Percentiles rank a stretch among this genome's conserved stretches.
Evolutionary conservation across 225 moss, liverwort and hornwort genomes (phyloP).

Genomic region (Lunularia cruciata): DNA sequence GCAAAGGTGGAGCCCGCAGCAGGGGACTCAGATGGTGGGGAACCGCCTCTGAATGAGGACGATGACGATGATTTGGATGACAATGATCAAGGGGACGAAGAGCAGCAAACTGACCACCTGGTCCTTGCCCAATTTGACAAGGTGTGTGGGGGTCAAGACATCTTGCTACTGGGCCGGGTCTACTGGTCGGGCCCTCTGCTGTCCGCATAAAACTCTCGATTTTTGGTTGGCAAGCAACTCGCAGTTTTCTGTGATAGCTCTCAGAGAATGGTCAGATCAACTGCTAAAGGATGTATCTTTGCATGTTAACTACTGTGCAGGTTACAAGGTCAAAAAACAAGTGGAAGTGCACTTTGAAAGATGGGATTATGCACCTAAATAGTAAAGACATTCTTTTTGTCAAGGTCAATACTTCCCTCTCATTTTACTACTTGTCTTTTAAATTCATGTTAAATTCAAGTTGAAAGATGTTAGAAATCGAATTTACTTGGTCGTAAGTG

Average conservation of each 20-base stretch:
- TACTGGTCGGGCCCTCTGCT: too few species aligned
- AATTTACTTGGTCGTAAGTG: too few species aligned
- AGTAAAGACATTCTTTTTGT: slow-evolving; percentile 88
- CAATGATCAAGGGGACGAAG: slow-evolving; percentile 80
- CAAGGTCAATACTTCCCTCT: slow-evolving; percentile 48
- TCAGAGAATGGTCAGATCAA: too few species aligned
- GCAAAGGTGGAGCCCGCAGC: slow-evolving; percentile 60
- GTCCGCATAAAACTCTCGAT: too few species aligned
- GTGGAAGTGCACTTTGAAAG: slow-evolving; percentile 96
- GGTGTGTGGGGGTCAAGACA: slow-evolving; percentile 90
- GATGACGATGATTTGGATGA: slow-evolving; percentile 79
- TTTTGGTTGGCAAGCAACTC: too few species aligned
- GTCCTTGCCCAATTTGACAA: slow-evolving; percentile 99
- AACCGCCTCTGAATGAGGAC: slow-evolving; percentile 91
- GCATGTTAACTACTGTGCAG: slow-evolving; percentile 42
- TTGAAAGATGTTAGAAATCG: too few species aligned
- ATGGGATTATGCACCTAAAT: slow-evolving; percentile 97
- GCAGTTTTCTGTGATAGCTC: too few species aligned
- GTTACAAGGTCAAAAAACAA: slow-evolving; percentile 97
- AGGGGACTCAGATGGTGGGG: slow-evolving; percentile 71
- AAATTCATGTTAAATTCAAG: too few species aligned
- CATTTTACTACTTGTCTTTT: not conserved
- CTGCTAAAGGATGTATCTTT: too few species aligned
- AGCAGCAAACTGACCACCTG: slow-evolving; percentile 79
- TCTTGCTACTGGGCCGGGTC: too few species aligned